Evolutionary conservation across 2,329 filamentous ascomycete genomes (phyloP).

Genomic region (Cladophialophora bantiana): DNA sequence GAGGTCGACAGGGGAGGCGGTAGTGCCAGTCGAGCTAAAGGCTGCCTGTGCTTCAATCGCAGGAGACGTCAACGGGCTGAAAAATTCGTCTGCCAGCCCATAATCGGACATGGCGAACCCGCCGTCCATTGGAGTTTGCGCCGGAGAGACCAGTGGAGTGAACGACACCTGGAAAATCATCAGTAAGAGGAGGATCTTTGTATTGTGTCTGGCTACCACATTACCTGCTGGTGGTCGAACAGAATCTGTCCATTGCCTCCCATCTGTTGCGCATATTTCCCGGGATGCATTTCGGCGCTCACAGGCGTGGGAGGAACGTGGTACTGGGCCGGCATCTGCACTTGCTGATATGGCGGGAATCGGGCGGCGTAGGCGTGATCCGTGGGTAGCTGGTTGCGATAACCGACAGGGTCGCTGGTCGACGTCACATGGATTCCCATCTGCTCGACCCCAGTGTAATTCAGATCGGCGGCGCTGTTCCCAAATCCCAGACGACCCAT

Average conservation of each 20-base stretch:
- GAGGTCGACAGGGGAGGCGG: constrained; percentile 52
- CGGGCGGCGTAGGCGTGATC: constrained; percentile 38
- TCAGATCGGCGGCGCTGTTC: constrained; percentile 33
- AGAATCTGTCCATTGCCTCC: constrained; percentile 50
- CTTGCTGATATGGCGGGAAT: constrained; percentile 44
- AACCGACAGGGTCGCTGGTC: constrained; percentile 23
- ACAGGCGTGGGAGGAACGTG: constrained; percentile 56
- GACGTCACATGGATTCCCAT: constrained; percentile 42
- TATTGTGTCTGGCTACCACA: neutral
- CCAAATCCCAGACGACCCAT: constrained; percentile 50
- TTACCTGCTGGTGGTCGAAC: constrained; percentile 53
- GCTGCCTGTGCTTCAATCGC: constrained; percentile 55
- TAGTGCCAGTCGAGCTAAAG: constrained; percentile 51
- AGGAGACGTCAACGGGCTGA: constrained; percentile 59
- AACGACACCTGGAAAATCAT: constrained; percentile 52
- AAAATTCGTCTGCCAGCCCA: constrained; percentile 57
- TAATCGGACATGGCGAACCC: constrained; percentile 57
- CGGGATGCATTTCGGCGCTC: constrained; percentile 56
- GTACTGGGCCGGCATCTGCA: constrained; percentile 38
- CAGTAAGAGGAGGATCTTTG: constrained; percentile 8
- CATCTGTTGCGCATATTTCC: constrained; percentile 50
- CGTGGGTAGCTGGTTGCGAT: constrained; percentile 39
- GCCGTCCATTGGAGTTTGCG: constrained; percentile 58
- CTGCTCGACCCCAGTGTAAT: constrained; percentile 26
- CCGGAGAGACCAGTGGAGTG: constrained; percentile 58